Evolutionary conservation across 257 asterid genomes (phyloP).

Genomic region (Nemophila menziesii): DNA sequence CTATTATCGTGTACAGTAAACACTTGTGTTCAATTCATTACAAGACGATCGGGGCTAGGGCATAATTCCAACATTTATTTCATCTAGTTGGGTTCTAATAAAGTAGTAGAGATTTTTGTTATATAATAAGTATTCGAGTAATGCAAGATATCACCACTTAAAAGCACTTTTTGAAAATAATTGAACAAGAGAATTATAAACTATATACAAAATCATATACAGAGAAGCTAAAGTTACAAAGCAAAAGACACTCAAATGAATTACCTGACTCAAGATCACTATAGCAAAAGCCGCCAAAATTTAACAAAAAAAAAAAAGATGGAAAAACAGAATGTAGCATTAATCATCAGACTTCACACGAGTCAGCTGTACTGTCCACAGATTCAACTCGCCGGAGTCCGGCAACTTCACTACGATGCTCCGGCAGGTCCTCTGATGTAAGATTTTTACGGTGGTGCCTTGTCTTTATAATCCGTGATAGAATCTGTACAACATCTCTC

Average conservation of each 20-base stretch:
- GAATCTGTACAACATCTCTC: constrained; percentile 76
- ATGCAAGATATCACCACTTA: too few species aligned
- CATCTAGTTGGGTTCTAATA: too few species aligned
- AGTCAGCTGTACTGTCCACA: constrained; percentile 52
- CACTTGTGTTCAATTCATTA: too few species aligned
- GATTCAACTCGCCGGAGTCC: constrained; percentile 57
- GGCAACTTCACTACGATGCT: constrained; percentile 24
- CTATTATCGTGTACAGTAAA: too few species aligned
- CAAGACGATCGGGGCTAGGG: too few species aligned
- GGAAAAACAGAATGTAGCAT: constrained; percentile 9
- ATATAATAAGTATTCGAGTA: too few species aligned
- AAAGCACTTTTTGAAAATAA: too few species aligned
- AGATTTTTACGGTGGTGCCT: constrained; percentile 33
- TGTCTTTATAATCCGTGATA: constrained; percentile 46
- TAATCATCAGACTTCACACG: constrained; percentile 41
- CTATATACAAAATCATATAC: neutral
- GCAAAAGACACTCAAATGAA: constrained; percentile 4
- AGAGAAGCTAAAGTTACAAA: constrained; percentile 18
- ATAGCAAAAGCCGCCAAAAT: constrained; percentile 18
- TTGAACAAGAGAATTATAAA: too few species aligned
- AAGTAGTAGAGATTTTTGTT: too few species aligned
- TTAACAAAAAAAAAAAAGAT: constrained; percentile 6
- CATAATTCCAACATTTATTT: too few species aligned
- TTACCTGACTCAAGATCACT: constrained; percentile 10
- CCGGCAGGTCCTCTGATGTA: constrained; percentile 35